Percentiles rank a stretch among this genome's conserved stretches.
phyloP scores from a whole-genome alignment of 495 filamentous ascomycete genomes.

The Schizothecium vesticola region DNA sequence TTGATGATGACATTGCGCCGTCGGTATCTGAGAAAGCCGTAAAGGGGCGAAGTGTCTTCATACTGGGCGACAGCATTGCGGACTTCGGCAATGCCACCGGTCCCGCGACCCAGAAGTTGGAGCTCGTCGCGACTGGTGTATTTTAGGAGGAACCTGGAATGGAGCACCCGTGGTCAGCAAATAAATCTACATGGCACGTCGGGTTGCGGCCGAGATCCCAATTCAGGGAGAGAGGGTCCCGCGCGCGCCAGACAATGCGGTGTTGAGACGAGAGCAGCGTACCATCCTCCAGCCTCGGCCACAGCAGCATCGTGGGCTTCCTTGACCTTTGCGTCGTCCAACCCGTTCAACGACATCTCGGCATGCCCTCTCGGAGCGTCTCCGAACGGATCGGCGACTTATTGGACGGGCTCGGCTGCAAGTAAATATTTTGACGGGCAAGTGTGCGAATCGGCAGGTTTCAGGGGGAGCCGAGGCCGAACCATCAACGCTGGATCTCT shows the following conservation, averaged over 20 bases:
- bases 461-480: constrained; percentile 17
- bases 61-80: constrained; percentile 71
- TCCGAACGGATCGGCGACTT: constrained; percentile 13
- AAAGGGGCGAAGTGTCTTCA: constrained; percentile 78
- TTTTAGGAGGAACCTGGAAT: constrained; percentile 82
- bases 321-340: constrained; percentile 74
- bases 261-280: constrained; percentile 19
- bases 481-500: not conserved
- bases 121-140: constrained; percentile 88
- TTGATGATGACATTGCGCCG: constrained; percentile 87
- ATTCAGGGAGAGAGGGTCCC: not conserved
- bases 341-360: constrained; percentile 93
- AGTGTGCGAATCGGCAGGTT: constrained; percentile 10
- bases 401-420: constrained; percentile 11
- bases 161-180: constrained; percentile 16
- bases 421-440: constrained; percentile 18
- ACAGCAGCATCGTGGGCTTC: constrained; percentile 79
- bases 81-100: constrained; percentile 78
- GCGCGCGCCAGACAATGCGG: constrained; percentile 4
- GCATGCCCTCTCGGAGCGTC: constrained; percentile 8
- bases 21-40: constrained; percentile 85
- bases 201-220: not conserved
- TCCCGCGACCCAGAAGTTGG: constrained; percentile 69
- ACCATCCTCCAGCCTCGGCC: constrained; percentile 92
- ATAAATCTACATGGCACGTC: not conserved